Base-by-base conservation (phyloP, 2,329 filamentous ascomycete species). In the Colletotrichum lentis region DNA sequence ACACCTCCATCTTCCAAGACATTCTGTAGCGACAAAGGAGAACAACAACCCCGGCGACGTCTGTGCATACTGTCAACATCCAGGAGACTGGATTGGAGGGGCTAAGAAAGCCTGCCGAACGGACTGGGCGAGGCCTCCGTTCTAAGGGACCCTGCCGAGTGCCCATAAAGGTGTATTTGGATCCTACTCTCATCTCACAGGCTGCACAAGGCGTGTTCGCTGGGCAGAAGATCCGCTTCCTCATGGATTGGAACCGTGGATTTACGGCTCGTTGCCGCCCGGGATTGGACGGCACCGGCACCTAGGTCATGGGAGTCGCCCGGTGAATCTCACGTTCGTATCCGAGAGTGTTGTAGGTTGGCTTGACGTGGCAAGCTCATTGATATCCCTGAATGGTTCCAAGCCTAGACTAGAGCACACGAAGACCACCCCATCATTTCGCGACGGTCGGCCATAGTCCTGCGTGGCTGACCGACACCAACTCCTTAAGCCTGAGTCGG, bases 291-390 rank as follows among this genome's bases (percentile, higher is more conserved):
- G 52, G 56, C 35, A 20, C 31, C 27, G 43, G 27, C 27, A 31
- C 22, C 1, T 39, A 22, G 56, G 46, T 59, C 44, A 59, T 37
- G 52, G 31, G 16, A 22, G 5, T 18, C 18, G 11, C 31, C 43
- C 12, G 22, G 31, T 16, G 44, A 31, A n/a, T 18, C 24, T 16
- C 20, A 10, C 20, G 12, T 39, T 49, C 41, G 24, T 14, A 24
- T 49, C 12, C 22, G 44, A 31, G 5, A 12, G 39, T 8, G 44
- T 39, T 10, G 22, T 16, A 55, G 56, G 53, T 31, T 41, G 37
- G 55, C 44, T 53, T 66, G 66, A 69, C 66, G 62, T 69, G 62
- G 66, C 66, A 69, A 68, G 66, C 39, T 35, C 31, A 46, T 61
- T 55, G 65, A 60, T 60, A 53, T 55, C 18, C 35, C 37, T 46